Percentiles rank a stretch among this genome's conserved stretches.
These are phyloP conservation scores for Zasmidium cellare DNA, from an alignment of 2,329 filamentous ascomycete genomes.

Conservation along the genomic window DNA sequence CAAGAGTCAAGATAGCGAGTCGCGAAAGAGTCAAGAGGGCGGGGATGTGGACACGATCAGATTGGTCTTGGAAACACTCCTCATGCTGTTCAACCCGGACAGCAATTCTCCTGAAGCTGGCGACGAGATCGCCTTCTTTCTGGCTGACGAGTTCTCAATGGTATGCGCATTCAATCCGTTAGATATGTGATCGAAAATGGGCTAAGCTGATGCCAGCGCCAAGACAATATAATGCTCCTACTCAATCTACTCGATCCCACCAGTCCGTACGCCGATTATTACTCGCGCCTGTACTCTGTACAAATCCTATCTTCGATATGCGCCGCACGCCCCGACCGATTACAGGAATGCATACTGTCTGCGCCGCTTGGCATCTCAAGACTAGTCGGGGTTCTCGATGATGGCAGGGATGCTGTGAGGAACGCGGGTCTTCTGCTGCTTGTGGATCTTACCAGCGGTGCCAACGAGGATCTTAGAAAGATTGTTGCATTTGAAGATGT, in stretches of 20 bases:
- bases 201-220: slow-evolving; percentile 65
- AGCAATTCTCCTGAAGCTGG: slow-evolving; percentile 77
- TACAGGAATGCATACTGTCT: slow-evolving; percentile 89
- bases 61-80: slow-evolving; percentile 87
- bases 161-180: slow-evolving; percentile 43
- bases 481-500: slow-evolving; percentile 93
- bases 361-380: slow-evolving; percentile 86
- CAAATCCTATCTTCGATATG: slow-evolving; percentile 87
- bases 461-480: slow-evolving; percentile 87
- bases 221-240: slow-evolving; percentile 92
- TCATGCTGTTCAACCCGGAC: slow-evolving; percentile 83
- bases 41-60: slow-evolving; percentile 94
- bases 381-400: slow-evolving; percentile 80
- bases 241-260: slow-evolving; percentile 83
- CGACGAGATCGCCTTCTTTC: slow-evolving; percentile 92
- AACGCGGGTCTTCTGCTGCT: slow-evolving; percentile 85
- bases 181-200: slow-evolving; percentile 15
- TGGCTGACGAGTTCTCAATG: slow-evolving; percentile 97
- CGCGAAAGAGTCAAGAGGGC: slow-evolving; percentile 49
- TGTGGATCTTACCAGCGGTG: slow-evolving; percentile 76
- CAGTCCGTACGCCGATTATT: slow-evolving; percentile 69
- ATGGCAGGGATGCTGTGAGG: slow-evolving; percentile 80
- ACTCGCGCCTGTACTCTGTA: slow-evolving; percentile 80
- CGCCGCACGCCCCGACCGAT: slow-evolving; percentile 80
- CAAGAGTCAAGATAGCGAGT: slow-evolving; percentile 40